Base-by-base conservation (phyloP, 1,139 yeast genomes). In the Geotrichum restrictum region DNA sequence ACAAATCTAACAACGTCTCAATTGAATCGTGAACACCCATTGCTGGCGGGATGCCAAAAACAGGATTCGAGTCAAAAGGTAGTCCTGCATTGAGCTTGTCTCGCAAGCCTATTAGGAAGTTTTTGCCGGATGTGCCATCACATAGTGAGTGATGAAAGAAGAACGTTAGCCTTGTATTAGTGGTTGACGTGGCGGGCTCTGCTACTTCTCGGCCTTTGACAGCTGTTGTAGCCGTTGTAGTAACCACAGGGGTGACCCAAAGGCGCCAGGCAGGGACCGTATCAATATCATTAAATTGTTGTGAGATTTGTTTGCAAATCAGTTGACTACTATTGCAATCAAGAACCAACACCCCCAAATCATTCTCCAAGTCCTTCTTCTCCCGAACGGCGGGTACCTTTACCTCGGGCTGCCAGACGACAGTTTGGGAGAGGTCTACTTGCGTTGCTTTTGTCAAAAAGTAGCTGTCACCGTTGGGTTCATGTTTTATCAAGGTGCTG, bases 181-280 rank as follows among this genome's bases (percentile, higher is more conserved):
- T 24, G 8, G 29, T 8, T 5, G 29, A 5, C 7, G 29, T 24
- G 8, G 7, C 29, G 29, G n/a, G n/a, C n/a, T 24, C 29, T 5
- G 29, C 8, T 24, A 8, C 10, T 31, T 31, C 8, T 14, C 6
- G 6, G 22, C 37, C 4, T 16, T 34, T 21, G n/a, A n/a, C n/a
- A n/a, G n/a, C n/a, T n/a, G n/a, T n/a, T n/a, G n/a, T n/a, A n/a
- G n/a, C n/a, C n/a, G n/a, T n/a, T n/a, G n/a, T n/a, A n/a, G n/a
- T n/a, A n/a, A 7, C 21, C 13, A 37, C 16, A 5, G 53, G 53
- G 3, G 49, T 50, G 14, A 45, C 14, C 53, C 53, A 50, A 10
- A 50, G 33, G n/a, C 48, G 43, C 53, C 53, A 50, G 32, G 46
- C 45, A 13, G 53, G 53, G 19, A 34, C 13, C 6, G 29, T 8